These are phyloP conservation scores for Alloteropsis semialata DNA, from an alignment of 176 grass and related monocot species.

Conservation along the genomic window DNA sequence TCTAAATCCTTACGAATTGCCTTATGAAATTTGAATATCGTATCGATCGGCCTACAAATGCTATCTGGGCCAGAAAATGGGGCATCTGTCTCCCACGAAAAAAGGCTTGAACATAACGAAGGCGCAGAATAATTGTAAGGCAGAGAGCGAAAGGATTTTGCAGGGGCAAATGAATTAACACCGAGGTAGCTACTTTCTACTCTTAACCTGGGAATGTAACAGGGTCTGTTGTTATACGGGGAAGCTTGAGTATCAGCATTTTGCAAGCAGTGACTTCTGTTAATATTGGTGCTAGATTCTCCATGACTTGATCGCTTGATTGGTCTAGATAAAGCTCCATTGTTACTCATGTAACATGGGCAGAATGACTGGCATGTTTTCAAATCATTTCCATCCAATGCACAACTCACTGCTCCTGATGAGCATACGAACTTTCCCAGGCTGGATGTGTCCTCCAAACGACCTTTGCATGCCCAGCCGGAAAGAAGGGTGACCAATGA, in stretches of 20 bases:
- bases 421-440: slow-evolving; percentile 59
- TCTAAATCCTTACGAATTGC: slow-evolving; percentile 92
- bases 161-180: slow-evolving; percentile 33
- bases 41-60: slow-evolving; percentile 70
- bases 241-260: slow-evolving; percentile 4
- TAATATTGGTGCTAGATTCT: slow-evolving; percentile 31
- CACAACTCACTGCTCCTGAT: slow-evolving; percentile 10
- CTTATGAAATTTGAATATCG: slow-evolving; percentile 95
- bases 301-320: slow-evolving; percentile 42
- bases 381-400: slow-evolving; percentile 23
- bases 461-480: slow-evolving; percentile 87
- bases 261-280: slow-evolving; percentile 7
- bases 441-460: slow-evolving; percentile 38
- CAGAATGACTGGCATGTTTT: slow-evolving; percentile 34
- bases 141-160: slow-evolving; percentile 40
- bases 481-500: slow-evolving; percentile 77
- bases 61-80: slow-evolving; percentile 34
- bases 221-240: slow-evolving; percentile 38
- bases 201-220: slow-evolving; percentile 68
- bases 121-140: slow-evolving; percentile 52
- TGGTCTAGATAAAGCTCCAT: slow-evolving; percentile 28
- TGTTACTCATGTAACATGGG: slow-evolving; percentile 30
- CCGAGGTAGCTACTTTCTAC: slow-evolving; percentile 41
- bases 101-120: slow-evolving; percentile 75
- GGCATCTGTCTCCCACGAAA: slow-evolving; percentile 57